phyloP scores from a whole-genome alignment of 768 basidiomycete species.

The Hortiboletus campestris region DNA sequence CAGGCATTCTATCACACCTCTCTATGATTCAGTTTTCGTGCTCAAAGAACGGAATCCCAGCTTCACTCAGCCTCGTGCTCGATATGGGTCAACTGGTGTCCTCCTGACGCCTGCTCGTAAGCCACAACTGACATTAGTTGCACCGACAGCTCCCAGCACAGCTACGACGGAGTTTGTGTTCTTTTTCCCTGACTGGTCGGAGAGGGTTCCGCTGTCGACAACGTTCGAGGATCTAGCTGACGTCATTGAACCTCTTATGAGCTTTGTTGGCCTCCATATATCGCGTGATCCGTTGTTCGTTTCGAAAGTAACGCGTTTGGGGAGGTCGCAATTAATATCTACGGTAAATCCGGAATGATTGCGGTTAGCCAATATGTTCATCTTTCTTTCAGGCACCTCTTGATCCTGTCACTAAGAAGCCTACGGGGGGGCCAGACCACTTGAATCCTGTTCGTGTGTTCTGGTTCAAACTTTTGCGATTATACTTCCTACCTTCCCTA shows the following conservation, averaged over 20 bases:
- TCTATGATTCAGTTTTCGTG: conserved; percentile 55
- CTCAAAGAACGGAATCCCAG: conserved; percentile 60
- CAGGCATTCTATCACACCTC: conserved; percentile 60
- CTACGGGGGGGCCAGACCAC: conserved; percentile 50
- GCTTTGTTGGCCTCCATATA: conserved; percentile 76
- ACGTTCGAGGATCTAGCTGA: conserved; percentile 67
- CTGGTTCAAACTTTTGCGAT: conserved; percentile 81
- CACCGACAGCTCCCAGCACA: conserved; percentile 81
- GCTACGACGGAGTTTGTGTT: conserved; percentile 76
- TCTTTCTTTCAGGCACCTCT: conserved; percentile 38
- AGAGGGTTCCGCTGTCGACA: conserved; percentile 64
- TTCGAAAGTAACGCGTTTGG: conserved; percentile 78
- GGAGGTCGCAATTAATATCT: conserved; percentile 58
- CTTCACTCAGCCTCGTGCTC: conserved; percentile 60
- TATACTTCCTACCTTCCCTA: conserved; percentile 82
- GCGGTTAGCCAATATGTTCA: conserved; percentile 3
- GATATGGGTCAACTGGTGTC: conserved; percentile 60
- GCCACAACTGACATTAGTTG: conserved; percentile 66
- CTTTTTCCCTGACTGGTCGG: conserved; percentile 86
- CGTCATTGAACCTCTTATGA: conserved; percentile 77
- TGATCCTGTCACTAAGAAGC: conserved; percentile 63
- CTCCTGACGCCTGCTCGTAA: conserved; percentile 55
- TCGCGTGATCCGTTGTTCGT: conserved; percentile 76
- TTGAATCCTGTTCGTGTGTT: conserved; percentile 65
- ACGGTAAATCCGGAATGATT: conserved; percentile 40